Evolutionary conservation across 23 red algal genomes (phyloP).

Genomic region (Gracilaria caudata): DNA sequence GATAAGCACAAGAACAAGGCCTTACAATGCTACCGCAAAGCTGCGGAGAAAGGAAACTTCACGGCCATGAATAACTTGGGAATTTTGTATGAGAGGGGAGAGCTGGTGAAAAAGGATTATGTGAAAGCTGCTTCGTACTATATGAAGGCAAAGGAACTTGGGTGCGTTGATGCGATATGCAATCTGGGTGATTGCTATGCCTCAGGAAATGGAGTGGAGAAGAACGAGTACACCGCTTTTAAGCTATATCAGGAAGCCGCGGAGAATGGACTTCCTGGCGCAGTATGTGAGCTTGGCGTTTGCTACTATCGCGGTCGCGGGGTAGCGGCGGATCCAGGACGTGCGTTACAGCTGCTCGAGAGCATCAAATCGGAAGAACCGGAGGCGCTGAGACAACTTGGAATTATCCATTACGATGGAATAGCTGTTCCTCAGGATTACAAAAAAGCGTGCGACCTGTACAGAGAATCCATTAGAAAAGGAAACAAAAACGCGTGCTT

Average conservation of each 20-base stretch:
- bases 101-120: conserved; percentile 63
- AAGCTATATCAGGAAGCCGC: conserved; percentile 57
- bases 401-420: conserved; percentile 52
- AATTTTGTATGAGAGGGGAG: conserved; percentile 63
- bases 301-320: conserved; percentile 60
- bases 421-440: conserved; percentile 40
- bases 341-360: conserved; percentile 43
- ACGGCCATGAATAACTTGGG: conserved; percentile 60
- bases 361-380: conserved; percentile 36
- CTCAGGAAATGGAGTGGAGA: conserved; percentile 36
- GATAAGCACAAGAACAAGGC: conserved; percentile 35
- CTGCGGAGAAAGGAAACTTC: conserved; percentile 34
- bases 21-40: conserved; percentile 29
- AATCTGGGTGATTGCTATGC: conserved; percentile 70
- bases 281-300: conserved; percentile 51
- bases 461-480: background rate
- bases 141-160: conserved; percentile 24
- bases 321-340: conserved; percentile 4
- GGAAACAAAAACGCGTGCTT: conserved; percentile 39
- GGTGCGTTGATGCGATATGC: conserved; percentile 52
- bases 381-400: conserved; percentile 60
- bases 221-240: conserved; percentile 24
- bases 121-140: conserved; percentile 46
- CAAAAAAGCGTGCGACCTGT: conserved; percentile 30
- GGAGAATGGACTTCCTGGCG: conserved; percentile 18